Base-by-base conservation (phyloP, 2,329 filamentous ascomycete genomes). In the Clarireedia paspali region DNA sequence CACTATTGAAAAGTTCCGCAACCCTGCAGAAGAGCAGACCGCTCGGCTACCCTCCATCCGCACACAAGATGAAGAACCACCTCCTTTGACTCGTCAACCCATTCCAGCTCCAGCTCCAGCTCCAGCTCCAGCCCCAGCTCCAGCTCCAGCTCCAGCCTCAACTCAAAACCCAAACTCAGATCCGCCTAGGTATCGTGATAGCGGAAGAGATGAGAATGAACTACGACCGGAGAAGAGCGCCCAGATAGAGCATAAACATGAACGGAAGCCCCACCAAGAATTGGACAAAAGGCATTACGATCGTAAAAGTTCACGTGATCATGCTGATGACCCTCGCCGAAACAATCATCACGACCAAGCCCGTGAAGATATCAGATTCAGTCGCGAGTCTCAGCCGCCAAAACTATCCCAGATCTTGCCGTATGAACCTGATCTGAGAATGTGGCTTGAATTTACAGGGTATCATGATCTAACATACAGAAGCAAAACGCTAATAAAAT, bases 401-500 rank as follows among this genome's bases (percentile, higher is more conserved):
- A 63, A 57, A 24, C 56, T 70, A 17, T 49, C 53, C 47, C 60
- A 67, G 34, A 5, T 67, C 15, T 51, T 70, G 36, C 57, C 60
- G 36, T 53, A 61, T 53, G 61, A 70, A 44, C 55, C 63, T 38
- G 67, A 71, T 53, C 55, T 72, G 34, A 66, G 63, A 60, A 67
- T 70, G 53, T 72, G 70, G 69, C 57, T 72, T 40, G 62, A 68
- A 12, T 62, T 70, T 23, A 71, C 70, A 26, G 65, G 66, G 3
- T 72, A 65, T 56, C 63, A 70, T 58, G 67, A 71, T 61, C 54
- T 53, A 40, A 55, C 56, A n/a, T 70, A 71, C 48, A 67, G 70
- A 59, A 60, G 59, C 42, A 68, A 67, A 57, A 65, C 64, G 38
- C 51, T 70, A 24, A 12, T 10, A 53, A 56, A 39, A 52, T 40